Base-by-base conservation (phyloP, 441 rosid genomes). In the Metrosideros polymorpha region DNA sequence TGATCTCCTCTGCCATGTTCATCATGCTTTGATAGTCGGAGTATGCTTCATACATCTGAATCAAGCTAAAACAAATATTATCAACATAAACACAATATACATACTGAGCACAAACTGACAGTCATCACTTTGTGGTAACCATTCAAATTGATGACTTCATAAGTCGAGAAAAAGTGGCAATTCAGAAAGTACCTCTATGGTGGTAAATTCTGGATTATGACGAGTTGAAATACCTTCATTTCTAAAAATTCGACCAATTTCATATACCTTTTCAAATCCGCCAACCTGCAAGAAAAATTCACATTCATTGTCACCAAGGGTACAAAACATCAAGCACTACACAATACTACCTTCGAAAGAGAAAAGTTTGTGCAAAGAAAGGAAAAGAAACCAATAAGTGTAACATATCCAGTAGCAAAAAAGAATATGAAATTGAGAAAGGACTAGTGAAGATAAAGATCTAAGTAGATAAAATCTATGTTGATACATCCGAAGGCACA, bases 171-270 rank as follows among this genome's bases (percentile, higher is more conserved):
- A 35, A 66, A 66, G 79, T 50, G 43, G 55, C 43, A 24, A 39
- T 19, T 30, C 27, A 82, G 53, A 52, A 82, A 32, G 55, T 94
- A 96, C 99, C 99, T 97, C 99, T 51, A 97, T 96, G 42, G 99
- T 97, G n/a, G 99, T 97, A 91, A 97, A 96, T 89, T 96, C 99
- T 59, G 98, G 99, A 95, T 97, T 97, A 90, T 97, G 99, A 82
- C 99, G 98, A 55, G 99, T 91, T 85, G 99, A 97, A 90, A 96
- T 89, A 88, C 99, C 99, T 93, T 97, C 98, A 87, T 97, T 97
- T 92, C 99, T 91, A 91, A 97, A 97, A 89, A 97, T 96, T 79
- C 99, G 92, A 84, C 99, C 99, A 88, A 97, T 94, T 92, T 97
- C 99, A 86, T 97, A 97, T 71, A 97, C 98, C 92, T 93, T 96